phyloP scores from a whole-genome alignment of 208 protist species.

The Herpetomonas tarakana region DNA sequence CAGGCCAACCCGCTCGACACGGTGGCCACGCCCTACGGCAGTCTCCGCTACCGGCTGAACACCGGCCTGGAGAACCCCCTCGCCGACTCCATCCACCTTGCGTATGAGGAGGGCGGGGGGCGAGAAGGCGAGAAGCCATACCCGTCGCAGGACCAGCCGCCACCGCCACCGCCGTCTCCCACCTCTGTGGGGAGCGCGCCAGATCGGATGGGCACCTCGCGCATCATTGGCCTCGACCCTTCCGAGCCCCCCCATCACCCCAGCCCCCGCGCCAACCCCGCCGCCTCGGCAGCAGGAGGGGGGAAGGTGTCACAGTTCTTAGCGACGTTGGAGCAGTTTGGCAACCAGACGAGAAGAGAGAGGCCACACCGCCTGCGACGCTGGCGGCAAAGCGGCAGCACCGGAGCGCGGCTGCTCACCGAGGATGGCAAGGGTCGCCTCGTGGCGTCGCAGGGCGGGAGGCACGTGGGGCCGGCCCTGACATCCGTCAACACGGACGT shows the following conservation, averaged over 20 bases:
- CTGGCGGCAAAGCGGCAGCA: constrained; percentile 13
- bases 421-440: constrained; percentile 66
- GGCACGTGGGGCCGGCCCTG: constrained; percentile 55
- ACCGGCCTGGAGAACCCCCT: constrained; percentile 62
- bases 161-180: neutral
- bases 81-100: constrained; percentile 22
- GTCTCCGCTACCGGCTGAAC: constrained; percentile 54
- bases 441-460: constrained; percentile 48
- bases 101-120: constrained; percentile 16
- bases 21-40: constrained; percentile 28
- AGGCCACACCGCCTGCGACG: constrained; percentile 20
- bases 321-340: constrained; percentile 40
- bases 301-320: constrained; percentile 61
- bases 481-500: constrained; percentile 20
- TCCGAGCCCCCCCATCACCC: neutral
- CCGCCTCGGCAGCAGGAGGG: neutral
- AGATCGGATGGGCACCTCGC: neutral
- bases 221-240: neutral
- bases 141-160: neutral
- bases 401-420: constrained; percentile 38
- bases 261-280: neutral
- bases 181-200: constrained; percentile 13
- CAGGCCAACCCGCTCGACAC: constrained; percentile 20
- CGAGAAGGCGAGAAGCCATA: too few relatives aligned
- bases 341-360: constrained; percentile 24